Evolutionary conservation across 2,329 filamentous ascomycete species (phyloP), one percentile per base, ranked within the genome.

Genomic region (Fulvia fulva): DNA sequence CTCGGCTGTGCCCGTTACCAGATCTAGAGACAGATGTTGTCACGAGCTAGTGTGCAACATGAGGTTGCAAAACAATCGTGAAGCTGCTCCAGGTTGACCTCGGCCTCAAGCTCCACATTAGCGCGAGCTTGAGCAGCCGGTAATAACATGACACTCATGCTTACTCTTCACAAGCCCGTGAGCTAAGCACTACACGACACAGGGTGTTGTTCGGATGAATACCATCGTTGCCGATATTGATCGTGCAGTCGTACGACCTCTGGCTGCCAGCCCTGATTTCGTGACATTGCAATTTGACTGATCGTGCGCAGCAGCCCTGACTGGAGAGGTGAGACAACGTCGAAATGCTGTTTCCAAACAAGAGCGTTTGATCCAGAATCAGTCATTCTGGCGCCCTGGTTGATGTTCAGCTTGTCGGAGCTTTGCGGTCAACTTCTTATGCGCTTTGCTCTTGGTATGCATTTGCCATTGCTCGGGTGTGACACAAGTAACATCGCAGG

Each of bases 401-500:
- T 22, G 34, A 5, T 44, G 32, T 19, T 44, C 51, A n/a, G 37
- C 51, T 4, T 16, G 23, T 2, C 41, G 52, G 14, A 25, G 5
- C 54, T 70, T 72, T 22, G 60, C 65, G 7, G 67, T 61, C 11
- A 65, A 59, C 59, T 73, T 72, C 47, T 73, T 73, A 65, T 90
- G 85, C 2, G 75, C 72, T 37, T 80, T 76, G 57, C 84, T 83
- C 53, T 77, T 77, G 11, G 83, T 68, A 70, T 87, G 85, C 34
- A 77, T 69, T 21, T 75, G 70, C 83, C 84, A 87, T 60, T 86
- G 81, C 26, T 80, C 78, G 58, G 82, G 78, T 0, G 79, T 82
- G 34, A 81, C 78, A 58, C 81, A 76, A 1, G 79, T 81, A 51
- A 79, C 81, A 16, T 78, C 76, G 69, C 94, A 99, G 0, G 86